Base-by-base conservation (phyloP, 1,284 basidiomycete genomes). In the Trichosporon coremiiforme region DNA sequence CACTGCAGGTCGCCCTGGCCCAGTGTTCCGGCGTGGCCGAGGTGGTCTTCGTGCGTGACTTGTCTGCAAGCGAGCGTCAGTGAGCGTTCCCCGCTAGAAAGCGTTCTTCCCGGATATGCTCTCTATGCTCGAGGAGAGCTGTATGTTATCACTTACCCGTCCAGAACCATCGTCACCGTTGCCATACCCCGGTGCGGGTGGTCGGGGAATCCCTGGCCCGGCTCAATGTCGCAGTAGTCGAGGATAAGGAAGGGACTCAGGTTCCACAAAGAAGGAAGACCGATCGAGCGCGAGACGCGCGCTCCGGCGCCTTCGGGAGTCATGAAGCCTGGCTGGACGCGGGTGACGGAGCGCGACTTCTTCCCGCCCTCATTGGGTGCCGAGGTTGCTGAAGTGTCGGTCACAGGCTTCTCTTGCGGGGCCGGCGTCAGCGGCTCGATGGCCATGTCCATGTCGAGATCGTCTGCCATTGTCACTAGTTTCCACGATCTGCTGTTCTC, bases 161-260 rank as follows among this genome's bases (percentile, higher is more conserved):
- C 86, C 0, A 95, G 86, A 88, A 97, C 91, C 80, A 95, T 95
- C 0, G 94, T 95, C 0, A 87, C 79, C 0, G 86, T 85, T 3
- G 79, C 90, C 81, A 94, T 92, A 2, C 94, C 95, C 33, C 94
- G 87, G 80, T 96, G 94, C 2, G 94, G 93, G 75, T 96, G 94
- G 78, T 95, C 84, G 0, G 85, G 84, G 74, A 88, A 87, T 0
- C 86, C 86, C 31, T 62, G 57, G 5, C 57, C 57, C 15, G 57
- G 57, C 10, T 15, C 57, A 29, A 62, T 17, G 31, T 62, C 57
- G 57, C 57, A 62, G 57, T 62, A 62, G 33, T 62, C 57, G 57
- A 62, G 57, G 57, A 62, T 62, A 15, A 62, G 57, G 57, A 62
- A 62, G 15, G 57, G 57, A 15, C 29, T 33, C 57, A 62, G 15